A percentile compares a stretch with the other conserved stretches of the same genome.
These are phyloP conservation scores for Skeletonema menzelii DNA, from an alignment of 108 stramenopile species.

Conservation along the genomic window DNA sequence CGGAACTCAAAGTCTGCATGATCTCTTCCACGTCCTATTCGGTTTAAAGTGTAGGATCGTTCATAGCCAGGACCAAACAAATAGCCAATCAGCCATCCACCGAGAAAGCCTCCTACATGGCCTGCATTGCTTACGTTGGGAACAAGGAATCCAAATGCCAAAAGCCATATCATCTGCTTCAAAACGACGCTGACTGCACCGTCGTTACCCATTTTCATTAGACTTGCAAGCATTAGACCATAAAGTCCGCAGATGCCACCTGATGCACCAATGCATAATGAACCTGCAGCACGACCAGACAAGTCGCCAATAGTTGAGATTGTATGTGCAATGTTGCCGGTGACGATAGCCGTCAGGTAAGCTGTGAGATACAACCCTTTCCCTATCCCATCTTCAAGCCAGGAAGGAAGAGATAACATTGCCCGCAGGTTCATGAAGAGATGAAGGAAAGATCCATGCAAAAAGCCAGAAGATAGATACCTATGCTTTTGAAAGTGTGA, in stretches of 20 bases:
- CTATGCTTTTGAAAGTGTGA: slow-evolving; percentile 62
- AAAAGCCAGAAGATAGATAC: slow-evolving; percentile 73
- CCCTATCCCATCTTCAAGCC: slow-evolving; percentile 64
- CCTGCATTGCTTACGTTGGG: slow-evolving; percentile 68
- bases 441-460: slow-evolving; percentile 74
- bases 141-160: slow-evolving; percentile 52
- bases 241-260: slow-evolving; percentile 80
- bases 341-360: slow-evolving; percentile 60
- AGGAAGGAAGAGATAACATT: slow-evolving; percentile 52
- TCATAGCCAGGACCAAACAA: slow-evolving; percentile 69
- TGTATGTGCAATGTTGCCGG: slow-evolving; percentile 65
- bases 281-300: slow-evolving; percentile 28
- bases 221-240: slow-evolving; percentile 67
- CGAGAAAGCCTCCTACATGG: slow-evolving; percentile 74
- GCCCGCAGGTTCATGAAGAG: slow-evolving; percentile 60
- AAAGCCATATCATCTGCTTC: slow-evolving; percentile 57
- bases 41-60: slow-evolving; percentile 48
- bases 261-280: slow-evolving; percentile 65
- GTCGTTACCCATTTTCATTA: slow-evolving; percentile 63
- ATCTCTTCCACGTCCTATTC: slow-evolving; percentile 49
- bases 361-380: slow-evolving; percentile 67
- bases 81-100: slow-evolving; percentile 61
- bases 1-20: slow-evolving; percentile 59
- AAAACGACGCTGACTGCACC: slow-evolving; percentile 45
- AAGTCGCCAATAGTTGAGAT: slow-evolving; percentile 25